Conservation (phyloP, 2,329 filamentous ascomycete species). For the Aspergillus tamarii region DNA sequence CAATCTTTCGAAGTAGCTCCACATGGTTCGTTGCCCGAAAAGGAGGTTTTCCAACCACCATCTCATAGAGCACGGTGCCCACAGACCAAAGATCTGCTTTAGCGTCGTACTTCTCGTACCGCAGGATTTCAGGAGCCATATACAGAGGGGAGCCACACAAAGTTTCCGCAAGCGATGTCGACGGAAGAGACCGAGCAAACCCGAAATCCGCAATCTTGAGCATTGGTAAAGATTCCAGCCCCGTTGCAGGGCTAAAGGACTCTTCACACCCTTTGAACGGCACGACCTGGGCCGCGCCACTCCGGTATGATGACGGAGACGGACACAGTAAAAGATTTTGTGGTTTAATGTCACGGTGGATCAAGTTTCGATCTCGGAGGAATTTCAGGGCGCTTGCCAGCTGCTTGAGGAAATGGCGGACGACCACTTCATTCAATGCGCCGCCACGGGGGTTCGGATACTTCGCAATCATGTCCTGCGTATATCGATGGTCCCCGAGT, state of each 20-base stretch:
- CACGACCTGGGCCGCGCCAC: slow-evolving; percentile 62
- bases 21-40: slow-evolving; percentile 95
- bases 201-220: slow-evolving; percentile 98
- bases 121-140: slow-evolving; percentile 97
- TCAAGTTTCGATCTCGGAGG: slow-evolving; percentile 79
- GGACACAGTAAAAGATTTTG: slow-evolving; percentile 93
- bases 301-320: slow-evolving; percentile 70
- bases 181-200: slow-evolving; percentile 90
- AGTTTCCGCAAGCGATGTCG: slow-evolving; percentile 90
- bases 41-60: slow-evolving; percentile 87
- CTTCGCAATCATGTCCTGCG: slow-evolving; percentile 87
- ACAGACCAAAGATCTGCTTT: slow-evolving; percentile 98
- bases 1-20: slow-evolving; percentile 88
- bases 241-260: slow-evolving; percentile 78
- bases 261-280: slow-evolving; percentile 79
- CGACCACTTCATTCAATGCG: slow-evolving; percentile 95
- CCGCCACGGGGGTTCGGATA: slow-evolving; percentile 83
- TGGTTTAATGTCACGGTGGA: slow-evolving; percentile 96
- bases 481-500: slow-evolving; percentile 76
- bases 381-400: slow-evolving; percentile 90
- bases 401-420: slow-evolving; percentile 94
- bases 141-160: slow-evolving; percentile 95
- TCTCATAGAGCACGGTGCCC: slow-evolving; percentile 92
- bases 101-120: slow-evolving; percentile 96
- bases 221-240: slow-evolving; percentile 85